Evolutionary conservation across 169 alveolate genomes (phyloP).

Genomic region (Eimeria falciformis): DNA sequence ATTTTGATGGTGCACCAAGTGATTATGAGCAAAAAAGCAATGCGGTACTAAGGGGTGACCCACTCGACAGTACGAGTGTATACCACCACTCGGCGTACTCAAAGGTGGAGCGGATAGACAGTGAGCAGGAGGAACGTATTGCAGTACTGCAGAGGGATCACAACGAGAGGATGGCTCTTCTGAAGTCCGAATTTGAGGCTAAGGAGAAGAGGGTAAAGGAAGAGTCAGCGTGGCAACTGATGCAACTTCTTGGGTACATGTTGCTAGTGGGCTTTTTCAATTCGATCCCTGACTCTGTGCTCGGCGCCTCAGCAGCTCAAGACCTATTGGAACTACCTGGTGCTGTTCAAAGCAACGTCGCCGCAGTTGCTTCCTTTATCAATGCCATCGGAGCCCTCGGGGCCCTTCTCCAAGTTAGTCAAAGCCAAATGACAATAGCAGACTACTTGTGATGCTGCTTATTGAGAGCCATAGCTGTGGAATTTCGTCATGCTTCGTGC

Average conservation of each 20-base stretch:
- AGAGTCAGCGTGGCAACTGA: not conserved
- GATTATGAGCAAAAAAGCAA: no score
- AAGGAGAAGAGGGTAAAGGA: not conserved
- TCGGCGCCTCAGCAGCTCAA: constrained; percentile 82
- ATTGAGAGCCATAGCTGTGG: no score
- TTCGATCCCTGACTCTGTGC: constrained; percentile 80
- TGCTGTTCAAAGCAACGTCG: not conserved
- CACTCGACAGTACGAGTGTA: no score
- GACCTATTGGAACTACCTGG: constrained; percentile 71
- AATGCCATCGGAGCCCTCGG: constrained; percentile 83
- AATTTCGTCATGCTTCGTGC: no score
- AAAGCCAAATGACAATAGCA: not conserved
- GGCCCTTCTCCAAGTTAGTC: constrained; percentile 79
- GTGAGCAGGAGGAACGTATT: not conserved
- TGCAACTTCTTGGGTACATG: constrained; percentile 41
- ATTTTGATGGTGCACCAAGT: no score
- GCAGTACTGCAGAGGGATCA: not conserved
- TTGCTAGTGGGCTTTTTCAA: constrained; percentile 78
- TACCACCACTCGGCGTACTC: no score
- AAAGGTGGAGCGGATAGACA: no score
- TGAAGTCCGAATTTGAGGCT: not conserved
- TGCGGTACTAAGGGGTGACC: no score
- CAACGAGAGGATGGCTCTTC: not conserved
- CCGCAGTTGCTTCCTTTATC: constrained; percentile 80
- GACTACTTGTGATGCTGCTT: not conserved